A percentile compares a stretch with the other conserved stretches of the same genome.
Evolutionary conservation across 495 filamentous ascomycete genomes (phyloP).

Genomic region (Podospora sp.): DNA sequence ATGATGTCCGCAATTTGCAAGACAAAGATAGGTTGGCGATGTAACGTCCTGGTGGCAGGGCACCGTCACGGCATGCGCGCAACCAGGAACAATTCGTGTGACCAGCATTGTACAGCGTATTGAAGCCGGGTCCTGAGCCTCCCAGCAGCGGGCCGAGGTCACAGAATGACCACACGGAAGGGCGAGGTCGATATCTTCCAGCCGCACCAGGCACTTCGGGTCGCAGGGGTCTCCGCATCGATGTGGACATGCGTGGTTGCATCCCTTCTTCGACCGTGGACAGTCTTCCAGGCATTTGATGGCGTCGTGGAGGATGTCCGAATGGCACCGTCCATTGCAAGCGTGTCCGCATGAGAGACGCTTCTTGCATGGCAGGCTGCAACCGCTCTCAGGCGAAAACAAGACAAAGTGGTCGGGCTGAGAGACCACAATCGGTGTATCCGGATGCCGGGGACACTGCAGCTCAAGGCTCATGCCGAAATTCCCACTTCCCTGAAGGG

Average conservation of each 20-base stretch:
- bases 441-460: conserved; percentile 68
- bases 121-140: conserved; percentile 20
- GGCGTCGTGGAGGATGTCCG: conserved; percentile 62
- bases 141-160: conserved; percentile 54
- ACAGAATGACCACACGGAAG: conserved; percentile 64
- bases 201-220: conserved; percentile 16
- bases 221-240: conserved; percentile 58
- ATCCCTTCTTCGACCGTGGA: conserved; percentile 55
- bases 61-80: conserved; percentile 55
- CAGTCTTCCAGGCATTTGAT: conserved; percentile 66
- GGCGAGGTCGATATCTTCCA: conserved; percentile 26
- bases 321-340: conserved; percentile 72
- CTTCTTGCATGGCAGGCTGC: conserved; percentile 58
- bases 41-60: conserved; percentile 53
- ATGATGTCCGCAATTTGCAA: conserved; percentile 43
- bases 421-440: conserved; percentile 57
- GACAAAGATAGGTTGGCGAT: conserved; percentile 46
- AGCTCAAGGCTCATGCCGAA: conserved; percentile 60
- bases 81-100: conserved; percentile 51
- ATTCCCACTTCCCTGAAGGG: conserved; percentile 47
- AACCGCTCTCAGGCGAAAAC: conserved; percentile 73
- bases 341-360: conserved; percentile 70
- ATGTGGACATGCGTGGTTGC: conserved; percentile 63
- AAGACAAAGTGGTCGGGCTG: conserved; percentile 63
- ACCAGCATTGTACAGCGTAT: conserved; percentile 43